Conservation (phyloP, 129 eudicot genomes). For the Flaveria ramosissima region DNA sequence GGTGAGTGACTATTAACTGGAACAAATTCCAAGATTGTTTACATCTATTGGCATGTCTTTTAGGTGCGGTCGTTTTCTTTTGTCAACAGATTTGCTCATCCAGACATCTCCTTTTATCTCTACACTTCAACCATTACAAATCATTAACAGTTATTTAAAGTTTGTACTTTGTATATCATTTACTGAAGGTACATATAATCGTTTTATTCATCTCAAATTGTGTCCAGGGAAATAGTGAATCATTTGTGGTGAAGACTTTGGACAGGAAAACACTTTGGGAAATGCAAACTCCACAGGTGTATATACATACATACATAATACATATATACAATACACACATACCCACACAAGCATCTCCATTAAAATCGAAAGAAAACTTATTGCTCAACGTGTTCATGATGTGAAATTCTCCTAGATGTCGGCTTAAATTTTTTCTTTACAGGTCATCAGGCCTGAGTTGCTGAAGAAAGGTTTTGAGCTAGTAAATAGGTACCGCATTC, state of each 20-base stretch:
- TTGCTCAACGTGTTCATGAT: background rate
- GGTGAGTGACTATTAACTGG: background rate
- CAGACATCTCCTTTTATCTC: slow-evolving; percentile 7
- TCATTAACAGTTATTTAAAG: background rate
- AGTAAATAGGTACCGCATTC: slow-evolving; percentile 73
- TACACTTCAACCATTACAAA: background rate
- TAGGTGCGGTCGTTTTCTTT: background rate
- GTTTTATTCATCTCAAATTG: slow-evolving; percentile 8
- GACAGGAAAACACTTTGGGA: slow-evolving; percentile 98
- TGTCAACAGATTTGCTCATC: slow-evolving; percentile 5
- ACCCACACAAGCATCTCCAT: background rate
- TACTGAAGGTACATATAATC: slow-evolving; percentile 15
- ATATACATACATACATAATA: background rate
- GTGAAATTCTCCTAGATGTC: background rate
- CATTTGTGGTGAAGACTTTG: slow-evolving; percentile 87
- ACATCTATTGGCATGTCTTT: background rate
- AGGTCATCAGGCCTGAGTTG: slow-evolving; percentile 89
- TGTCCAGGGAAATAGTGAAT: slow-evolving; percentile 74
- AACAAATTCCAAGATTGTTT: background rate
- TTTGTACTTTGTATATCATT: slow-evolving; percentile 7
- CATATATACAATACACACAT: background rate
- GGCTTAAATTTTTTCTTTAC: slow-evolving; percentile 15
- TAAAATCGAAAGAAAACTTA: slow-evolving; percentile 5
- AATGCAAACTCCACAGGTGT: slow-evolving; percentile 99
- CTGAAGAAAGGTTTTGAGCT: slow-evolving; percentile 93